Evolutionary conservation across 176 grass and related monocot genomes (phyloP), one percentile per base, ranked within the genome.

Genomic region (Melocanna baccifera): DNA sequence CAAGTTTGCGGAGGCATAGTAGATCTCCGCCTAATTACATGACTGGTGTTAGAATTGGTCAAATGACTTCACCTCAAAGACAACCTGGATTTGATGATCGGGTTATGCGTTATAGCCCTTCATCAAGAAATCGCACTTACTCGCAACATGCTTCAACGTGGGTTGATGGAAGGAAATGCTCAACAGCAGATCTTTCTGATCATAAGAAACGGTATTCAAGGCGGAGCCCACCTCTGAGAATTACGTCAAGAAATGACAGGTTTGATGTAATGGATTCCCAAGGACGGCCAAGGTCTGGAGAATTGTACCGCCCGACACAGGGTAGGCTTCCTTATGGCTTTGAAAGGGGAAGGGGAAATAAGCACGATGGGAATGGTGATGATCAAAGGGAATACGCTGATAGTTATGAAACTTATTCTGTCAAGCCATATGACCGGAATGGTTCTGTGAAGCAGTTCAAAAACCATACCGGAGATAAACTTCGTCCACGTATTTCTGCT

Each of bases 101-200:
- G 58, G 71, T 78, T 66, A 79, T 89, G 81, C 59, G 52, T 65
- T 82, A 86, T 87, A 82, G 80, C 51, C 83, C 86, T 71, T 50
- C 76, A 59, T 88, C 77, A 30, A 87, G 87, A 87, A 87, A 84
- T 16, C 84, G 45, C 75, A 41, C 78, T 48, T 92, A 89, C 41
- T 79, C 91, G 36, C 81, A 80, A 40, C 75, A 92, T 82, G 36
- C 71, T 78, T 87, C 89, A 48, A 84, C 91, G 71, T 98, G 96
- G 91, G 85, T 87, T 91, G 89, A 91, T 41, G 88, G 89, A 78
- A 96, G 96, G 86, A 94, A 80, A 7, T 66, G 72, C 63, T 91
- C 90, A 56, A 71, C 87, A 16, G 86, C 76, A 62, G 81, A 87
- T 87, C 69, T 88, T 75, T 84, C 87, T 87, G 87, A 88, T 82